These are phyloP conservation scores for Persicaria maculosa DNA, from an alignment of 148 eudicot species.

Conservation along the genomic window DNA sequence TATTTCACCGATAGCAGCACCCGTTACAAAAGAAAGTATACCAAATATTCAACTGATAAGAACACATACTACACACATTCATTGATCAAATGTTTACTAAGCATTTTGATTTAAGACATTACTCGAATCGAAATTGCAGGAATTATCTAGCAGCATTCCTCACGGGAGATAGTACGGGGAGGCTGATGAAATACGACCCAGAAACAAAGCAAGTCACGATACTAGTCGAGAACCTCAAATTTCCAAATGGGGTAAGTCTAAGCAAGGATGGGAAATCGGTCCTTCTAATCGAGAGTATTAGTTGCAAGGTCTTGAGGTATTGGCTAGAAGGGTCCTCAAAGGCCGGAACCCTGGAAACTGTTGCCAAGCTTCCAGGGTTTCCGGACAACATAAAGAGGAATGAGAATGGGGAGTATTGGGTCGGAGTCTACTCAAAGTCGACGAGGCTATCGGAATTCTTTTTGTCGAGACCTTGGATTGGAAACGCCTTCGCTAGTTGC, in stretches of 20 bases:
- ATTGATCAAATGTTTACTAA: not conserved
- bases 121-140: conserved; percentile 28
- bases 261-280: conserved; percentile 41
- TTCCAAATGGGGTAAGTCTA: conserved; percentile 77
- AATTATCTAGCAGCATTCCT: conserved; percentile 39
- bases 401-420: conserved; percentile 65
- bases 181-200: conserved; percentile 55
- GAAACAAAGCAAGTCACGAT: conserved; percentile 31
- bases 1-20: conserved; percentile 77
- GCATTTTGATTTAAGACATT: too few species aligned
- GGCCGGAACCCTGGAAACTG: conserved; percentile 31
- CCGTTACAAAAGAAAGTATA: conserved; percentile 47
- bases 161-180: conserved; percentile 58
- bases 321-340: conserved; percentile 28
- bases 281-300: conserved; percentile 48
- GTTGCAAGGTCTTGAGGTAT: conserved; percentile 38
- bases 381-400: conserved; percentile 64
- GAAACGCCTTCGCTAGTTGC: conserved; percentile 31
- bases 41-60: not conserved
- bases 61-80: not conserved
- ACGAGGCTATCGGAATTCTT: conserved; percentile 32
- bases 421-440: conserved; percentile 49
- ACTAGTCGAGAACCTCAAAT: conserved; percentile 41
- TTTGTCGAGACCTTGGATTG: conserved; percentile 40
- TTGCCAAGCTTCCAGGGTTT: conserved; percentile 45